Evolutionary conservation across 257 asterid species (phyloP).

Genomic region (Phtheirospermum japonicum): DNA sequence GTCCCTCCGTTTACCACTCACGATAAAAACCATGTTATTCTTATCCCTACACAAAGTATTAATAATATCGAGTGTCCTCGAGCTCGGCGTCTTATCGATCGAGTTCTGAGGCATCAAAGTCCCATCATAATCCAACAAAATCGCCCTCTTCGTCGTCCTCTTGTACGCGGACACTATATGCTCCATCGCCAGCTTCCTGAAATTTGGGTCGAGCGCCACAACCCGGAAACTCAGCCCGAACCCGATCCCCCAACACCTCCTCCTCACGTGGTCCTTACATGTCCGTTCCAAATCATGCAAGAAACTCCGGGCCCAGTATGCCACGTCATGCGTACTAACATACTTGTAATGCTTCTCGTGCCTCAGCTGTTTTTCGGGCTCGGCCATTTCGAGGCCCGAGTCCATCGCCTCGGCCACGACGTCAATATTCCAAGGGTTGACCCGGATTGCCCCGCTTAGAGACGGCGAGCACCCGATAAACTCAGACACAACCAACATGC

Average conservation of each 20-base stretch:
- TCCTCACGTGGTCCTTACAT: constrained; percentile 69
- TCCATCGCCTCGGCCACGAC: constrained; percentile 88
- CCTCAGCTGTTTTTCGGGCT: constrained; percentile 76
- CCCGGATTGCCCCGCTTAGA: constrained; percentile 81
- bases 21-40: constrained; percentile 67
- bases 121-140: constrained; percentile 83
- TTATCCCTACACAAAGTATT: constrained; percentile 61
- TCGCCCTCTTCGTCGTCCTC: constrained; percentile 62
- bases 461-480: constrained; percentile 91
- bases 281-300: constrained; percentile 78
- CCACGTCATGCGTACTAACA: constrained; percentile 86
- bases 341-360: constrained; percentile 86
- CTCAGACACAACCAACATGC: constrained; percentile 87
- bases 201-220: constrained; percentile 79
- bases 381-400: constrained; percentile 67
- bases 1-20: constrained; percentile 60
- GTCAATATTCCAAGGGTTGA: constrained; percentile 86
- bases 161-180: constrained; percentile 83
- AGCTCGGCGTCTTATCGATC: constrained; percentile 78
- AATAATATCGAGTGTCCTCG: constrained; percentile 59
- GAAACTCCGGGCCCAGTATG: constrained; percentile 90
- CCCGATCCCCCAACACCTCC: constrained; percentile 94
- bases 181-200: constrained; percentile 78
- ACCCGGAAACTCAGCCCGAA: constrained; percentile 84
- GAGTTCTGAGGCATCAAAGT: constrained; percentile 85